phyloP scores from a whole-genome alignment of 2,329 filamentous ascomycete species.

The Xenoacremonium recifei region DNA sequence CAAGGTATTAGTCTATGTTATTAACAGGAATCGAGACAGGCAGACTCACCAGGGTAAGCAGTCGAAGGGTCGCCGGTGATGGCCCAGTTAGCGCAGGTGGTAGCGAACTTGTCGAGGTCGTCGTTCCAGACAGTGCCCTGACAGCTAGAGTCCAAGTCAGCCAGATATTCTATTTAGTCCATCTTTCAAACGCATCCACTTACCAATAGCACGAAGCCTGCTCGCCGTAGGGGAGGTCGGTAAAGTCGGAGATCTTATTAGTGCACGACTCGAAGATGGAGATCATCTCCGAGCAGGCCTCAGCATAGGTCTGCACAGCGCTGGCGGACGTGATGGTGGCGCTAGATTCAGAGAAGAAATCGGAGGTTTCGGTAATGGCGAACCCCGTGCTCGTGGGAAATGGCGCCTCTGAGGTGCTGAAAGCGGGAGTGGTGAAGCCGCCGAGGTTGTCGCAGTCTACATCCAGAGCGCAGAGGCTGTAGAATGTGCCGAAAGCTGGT shows the following conservation, averaged over 20 bases:
- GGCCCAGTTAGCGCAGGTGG: constrained; percentile 31
- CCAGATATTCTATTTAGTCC: constrained; percentile 17
- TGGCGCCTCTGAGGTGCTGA: no score
- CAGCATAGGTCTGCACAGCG: constrained; percentile 17
- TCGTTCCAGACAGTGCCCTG: constrained; percentile 29
- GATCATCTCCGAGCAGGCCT: constrained; percentile 27
- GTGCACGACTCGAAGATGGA: constrained; percentile 26
- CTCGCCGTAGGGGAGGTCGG: constrained; percentile 19
- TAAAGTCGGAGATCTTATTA: constrained; percentile 21
- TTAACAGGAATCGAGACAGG: not conserved
- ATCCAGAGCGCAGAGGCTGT: constrained; percentile 19
- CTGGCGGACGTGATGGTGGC: constrained; percentile 12
- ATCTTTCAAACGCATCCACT: constrained; percentile 4
- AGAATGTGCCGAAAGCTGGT: constrained; percentile 27
- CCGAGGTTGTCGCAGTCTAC: constrained; percentile 9
- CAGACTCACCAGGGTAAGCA: constrained; percentile 22
- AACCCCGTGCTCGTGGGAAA: no score
- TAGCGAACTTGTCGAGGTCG: constrained; percentile 27
- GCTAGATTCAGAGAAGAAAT: constrained; percentile 4
- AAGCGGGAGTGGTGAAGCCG: not conserved
- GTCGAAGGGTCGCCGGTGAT: constrained; percentile 24
- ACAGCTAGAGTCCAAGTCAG: constrained; percentile 16
- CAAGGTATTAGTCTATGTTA: constrained; percentile 10
- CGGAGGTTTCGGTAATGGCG: constrained; percentile 1
- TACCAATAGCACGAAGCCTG: constrained; percentile 35